Conservation (phyloP, 306 rosid species). For the Trifolium repens region DNA sequence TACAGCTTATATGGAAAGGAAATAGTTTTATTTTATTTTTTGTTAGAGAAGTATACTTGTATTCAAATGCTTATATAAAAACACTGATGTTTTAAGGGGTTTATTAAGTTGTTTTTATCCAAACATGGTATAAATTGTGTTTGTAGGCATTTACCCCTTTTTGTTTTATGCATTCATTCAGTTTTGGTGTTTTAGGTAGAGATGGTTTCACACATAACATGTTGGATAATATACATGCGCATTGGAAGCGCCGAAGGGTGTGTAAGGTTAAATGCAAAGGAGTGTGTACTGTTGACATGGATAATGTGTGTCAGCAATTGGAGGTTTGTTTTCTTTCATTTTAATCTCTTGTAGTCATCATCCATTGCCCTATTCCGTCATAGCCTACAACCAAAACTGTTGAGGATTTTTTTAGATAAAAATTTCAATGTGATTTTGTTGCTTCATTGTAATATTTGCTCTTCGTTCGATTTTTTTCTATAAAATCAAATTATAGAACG, state of each 20-base stretch:
- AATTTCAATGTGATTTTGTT: constrained; percentile 8
- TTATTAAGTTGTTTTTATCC: neutral
- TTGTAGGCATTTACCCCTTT: neutral
- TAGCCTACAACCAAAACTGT: neutral
- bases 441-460: constrained; percentile 6
- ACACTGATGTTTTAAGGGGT: neutral
- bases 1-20: neutral
- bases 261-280: constrained; percentile 94
- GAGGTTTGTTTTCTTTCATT: constrained; percentile 56
- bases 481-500: constrained; percentile 2
- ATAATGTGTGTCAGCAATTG: constrained; percentile 74
- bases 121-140: neutral
- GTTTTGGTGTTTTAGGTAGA: constrained; percentile 65
- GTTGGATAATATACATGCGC: constrained; percentile 99
- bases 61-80: neutral
- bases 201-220: constrained; percentile 98
- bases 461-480: neutral
- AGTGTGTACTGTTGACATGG: constrained; percentile 89
- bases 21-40: neutral
- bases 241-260: constrained; percentile 90
- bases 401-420: neutral
- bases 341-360: too few species aligned
- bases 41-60: neutral
- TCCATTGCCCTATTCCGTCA: neutral
- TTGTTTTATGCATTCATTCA: neutral